Percentiles rank a stretch among this genome's conserved stretches.
Conservation (phyloP, 345 rosid species). For the Cardamine resedifolia region DNA sequence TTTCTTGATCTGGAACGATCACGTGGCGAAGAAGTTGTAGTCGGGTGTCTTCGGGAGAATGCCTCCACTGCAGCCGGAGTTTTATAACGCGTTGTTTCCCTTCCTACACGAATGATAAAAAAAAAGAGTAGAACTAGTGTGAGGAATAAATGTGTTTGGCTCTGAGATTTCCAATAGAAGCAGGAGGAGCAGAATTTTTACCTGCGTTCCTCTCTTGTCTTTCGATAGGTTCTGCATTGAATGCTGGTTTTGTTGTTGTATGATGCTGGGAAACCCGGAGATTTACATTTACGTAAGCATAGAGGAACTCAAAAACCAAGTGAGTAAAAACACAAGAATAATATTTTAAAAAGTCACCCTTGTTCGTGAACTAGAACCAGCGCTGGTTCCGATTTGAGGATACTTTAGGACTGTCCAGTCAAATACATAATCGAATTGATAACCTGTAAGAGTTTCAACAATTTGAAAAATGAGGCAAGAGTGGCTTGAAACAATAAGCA, state of each 20-base stretch:
- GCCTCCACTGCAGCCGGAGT: slow-evolving; percentile 71
- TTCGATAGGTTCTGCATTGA: slow-evolving; percentile 51
- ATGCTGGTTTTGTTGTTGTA: slow-evolving; percentile 49
- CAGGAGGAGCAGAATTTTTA: not conserved
- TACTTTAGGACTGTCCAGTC: slow-evolving; percentile 84
- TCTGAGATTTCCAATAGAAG: slow-evolving; percentile 38
- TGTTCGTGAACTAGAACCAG: slow-evolving; percentile 44
- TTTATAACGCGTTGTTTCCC: slow-evolving; percentile 58
- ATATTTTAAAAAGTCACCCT: slow-evolving; percentile 16
- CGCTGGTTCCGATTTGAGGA: slow-evolving; percentile 66
- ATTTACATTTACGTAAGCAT: slow-evolving; percentile 1
- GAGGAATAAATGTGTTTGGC: slow-evolving; percentile 16
- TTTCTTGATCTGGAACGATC: slow-evolving; percentile 57
- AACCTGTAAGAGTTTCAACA: slow-evolving; percentile 44
- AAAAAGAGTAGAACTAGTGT: not conserved
- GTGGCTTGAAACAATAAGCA: not conserved
- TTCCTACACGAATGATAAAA: slow-evolving; percentile 40
- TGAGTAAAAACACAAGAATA: slow-evolving; percentile 17
- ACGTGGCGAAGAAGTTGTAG: slow-evolving; percentile 44
- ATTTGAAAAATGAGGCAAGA: not conserved
- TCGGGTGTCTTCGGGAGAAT: slow-evolving; percentile 60
- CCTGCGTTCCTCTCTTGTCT: slow-evolving; percentile 56
- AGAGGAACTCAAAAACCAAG: slow-evolving; percentile 29
- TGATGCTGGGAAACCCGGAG: slow-evolving; percentile 40
- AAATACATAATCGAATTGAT: slow-evolving; percentile 75